Base-by-base conservation (phyloP, 176 grass and related monocot species). In the Saccharum officinarum region DNA sequence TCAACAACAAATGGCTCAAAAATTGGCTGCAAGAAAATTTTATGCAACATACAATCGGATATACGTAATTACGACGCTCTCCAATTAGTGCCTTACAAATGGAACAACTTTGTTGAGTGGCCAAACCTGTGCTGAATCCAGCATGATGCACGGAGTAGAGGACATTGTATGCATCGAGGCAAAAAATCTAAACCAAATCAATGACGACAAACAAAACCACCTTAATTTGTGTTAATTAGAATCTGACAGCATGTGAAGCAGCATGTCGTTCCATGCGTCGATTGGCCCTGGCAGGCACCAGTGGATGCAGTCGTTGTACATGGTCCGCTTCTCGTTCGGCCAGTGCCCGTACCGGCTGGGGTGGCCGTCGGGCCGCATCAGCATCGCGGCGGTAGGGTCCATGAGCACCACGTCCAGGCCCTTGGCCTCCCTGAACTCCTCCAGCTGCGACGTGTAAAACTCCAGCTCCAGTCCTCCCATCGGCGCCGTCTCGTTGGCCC, bases 361-460 rank as follows among this genome's bases (percentile, higher is more conserved):
- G 85, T 97, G 94, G 9, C 94, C 92, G 55, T 97, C 94, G 37
- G 94, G 92, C 85, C 94, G 87, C 77, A 76, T 73, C 66, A 89
- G 64, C 80, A 92, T 81, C 39, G 87, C 87, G 4, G 73, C 83
- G 25, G 92, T 91, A 0, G 86, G 57, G 44, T 88, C 80, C 80
- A 92, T 88, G 64, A 97, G 77, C 73, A 71, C 26, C 80, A 87
- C 78, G n/a, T 92, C 75, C 45, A 69, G 67, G 52, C 52, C 52
- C 13, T 26, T 26, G 16, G 52, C 79, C 73, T 83, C 82, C 66
- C 68, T 76, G 86, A 87, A 90, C 90, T 97, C 92, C 83, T 97
- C 95, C 63, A 94, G 26, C 82, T 92, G 86, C 25, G 69, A 71
- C 81, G 69, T 82, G 74, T 90, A 92, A 77, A 97, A 85, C 15